These are phyloP conservation scores for Oryza longistaminata DNA, from an alignment of 176 grass and related monocot species.

Conservation along the genomic window DNA sequence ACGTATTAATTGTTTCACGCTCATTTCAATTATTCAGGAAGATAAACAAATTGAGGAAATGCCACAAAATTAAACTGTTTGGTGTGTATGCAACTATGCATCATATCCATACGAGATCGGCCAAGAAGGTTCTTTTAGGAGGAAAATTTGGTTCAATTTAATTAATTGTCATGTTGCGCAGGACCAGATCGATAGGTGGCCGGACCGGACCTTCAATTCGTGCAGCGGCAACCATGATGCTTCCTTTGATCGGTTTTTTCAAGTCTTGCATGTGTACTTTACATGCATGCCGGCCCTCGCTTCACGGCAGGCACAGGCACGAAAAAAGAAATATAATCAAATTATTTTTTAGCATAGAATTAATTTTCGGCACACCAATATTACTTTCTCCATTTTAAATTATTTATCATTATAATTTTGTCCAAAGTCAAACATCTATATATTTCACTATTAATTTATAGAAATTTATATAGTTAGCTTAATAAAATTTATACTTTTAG, in stretches of 20 bases:
- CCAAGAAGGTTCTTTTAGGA: background rate
- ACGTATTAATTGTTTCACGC: no score
- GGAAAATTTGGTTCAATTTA: background rate
- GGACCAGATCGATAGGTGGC: background rate
- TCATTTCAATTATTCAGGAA: no score
- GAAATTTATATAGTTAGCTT: no score
- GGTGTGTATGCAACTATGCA: no score
- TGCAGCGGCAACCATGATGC: conserved; percentile 20
- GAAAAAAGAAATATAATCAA: background rate
- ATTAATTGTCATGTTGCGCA: background rate
- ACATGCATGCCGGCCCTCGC: background rate
- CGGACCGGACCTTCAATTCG: background rate
- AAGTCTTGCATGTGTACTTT: background rate
- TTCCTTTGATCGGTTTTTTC: background rate
- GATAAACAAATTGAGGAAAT: no score
- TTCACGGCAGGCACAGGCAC: conserved; percentile 1
- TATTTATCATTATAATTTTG: no score
- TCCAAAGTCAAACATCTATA: no score
- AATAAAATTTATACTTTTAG: no score
- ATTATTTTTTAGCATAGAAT: background rate
- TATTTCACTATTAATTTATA: no score
- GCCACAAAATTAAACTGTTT: no score
- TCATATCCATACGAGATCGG: background rate
- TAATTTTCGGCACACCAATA: background rate
- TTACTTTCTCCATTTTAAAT: background rate